Base-by-base conservation (phyloP, 2,329 filamentous ascomycete genomes). In the Cadophora gregata region DNA sequence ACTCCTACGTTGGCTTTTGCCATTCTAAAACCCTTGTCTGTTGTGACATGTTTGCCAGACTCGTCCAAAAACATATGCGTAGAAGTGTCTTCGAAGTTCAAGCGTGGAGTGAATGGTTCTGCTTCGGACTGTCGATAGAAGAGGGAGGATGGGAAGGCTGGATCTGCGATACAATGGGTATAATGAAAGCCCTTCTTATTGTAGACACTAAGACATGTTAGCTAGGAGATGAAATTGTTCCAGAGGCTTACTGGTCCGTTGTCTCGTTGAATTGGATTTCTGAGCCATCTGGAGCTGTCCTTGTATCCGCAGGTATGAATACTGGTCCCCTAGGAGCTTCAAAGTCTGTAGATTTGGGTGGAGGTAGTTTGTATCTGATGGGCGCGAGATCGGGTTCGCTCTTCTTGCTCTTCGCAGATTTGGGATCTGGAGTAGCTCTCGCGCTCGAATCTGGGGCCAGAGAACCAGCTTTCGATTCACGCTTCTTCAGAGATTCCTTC, bases 11-110 rank as follows among this genome's bases (percentile, higher is more conserved):
- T 99, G 14, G 93, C 93, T 47, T 95, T 88, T 1, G 92, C 90
- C 84, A 95, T 96, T 67, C 96, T 87, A 84, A 96, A 97, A 9
- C 96, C 94, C 79, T 97, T 97, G 72, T 95, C 90, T 16, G 96
- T 97, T 0, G 92, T 97, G 62, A 97, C 88, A 59, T 93, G 88
- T 24, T 86, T 87, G 8, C 90, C 93, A 45, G 87, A 85, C 69
- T 87, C 86, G 75, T 93, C 90, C 76, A 97, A 93, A 75, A 90
- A 91, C 77, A 97, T 92, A 77, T 92, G 91, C 10, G 90, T 88
- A 38, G 95, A 92, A 38, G 92, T 90, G 79, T 99, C 96, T 77
- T 98, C 95, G 76, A 96, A 97, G 80, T 91, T 96, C 78, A 99
- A 90, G 64, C 93, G 90, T 4, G 96, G 86, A 36, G 90, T 88